Evolutionary conservation across 2,329 filamentous ascomycete species (phyloP), one percentile per base, ranked within the genome.

Genomic region (Neonectria coccinea): DNA sequence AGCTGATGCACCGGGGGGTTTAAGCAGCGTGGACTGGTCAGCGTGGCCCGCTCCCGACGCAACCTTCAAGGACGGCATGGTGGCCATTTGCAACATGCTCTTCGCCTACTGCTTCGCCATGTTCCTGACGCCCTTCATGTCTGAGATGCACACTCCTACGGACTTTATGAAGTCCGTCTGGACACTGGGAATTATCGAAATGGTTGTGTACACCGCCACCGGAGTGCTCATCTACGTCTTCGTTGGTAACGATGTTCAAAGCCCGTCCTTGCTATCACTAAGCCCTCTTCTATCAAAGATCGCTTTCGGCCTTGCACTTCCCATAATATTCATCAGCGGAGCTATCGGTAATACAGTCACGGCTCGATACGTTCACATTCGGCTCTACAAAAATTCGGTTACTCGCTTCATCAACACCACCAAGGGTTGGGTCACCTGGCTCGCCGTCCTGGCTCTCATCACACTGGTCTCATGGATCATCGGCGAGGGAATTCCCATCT

Each of bases 391-490:
- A 61, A 68, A 78, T 66, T 76, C 73, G 9, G 68, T 79, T 53
- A 74, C 75, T 51, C 76, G 77, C 56, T 80, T 74, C 71, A 74
- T 81, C 74, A 80, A 81, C 72, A 81, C 79, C 2, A 73, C 72
- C 47, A 77, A 71, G 72, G 79, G 79, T 29, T 81, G 79, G 79
- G 67, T 75, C 56, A 77, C 75, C 12, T 91, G 91, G 91, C 73
- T 88, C 4, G 80, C 66, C 3, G 86, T 92, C 25, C 85, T 87
- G 41, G 76, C 83, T 1, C 68, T 75, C 41, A 76, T 89, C 41
- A 92, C 90, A 81, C 53, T 89, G 9, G 51, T 90, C 16, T 88
- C 88, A 1, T 93, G 88, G 85, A 75, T 92, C 67, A 88, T 93
- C 66, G 90, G 90, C 10, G 86, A 90, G 71, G 86, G 89, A 1